Evolutionary conservation across 495 filamentous ascomycete species (phyloP).

Genomic region (Cetradonia linearis): DNA sequence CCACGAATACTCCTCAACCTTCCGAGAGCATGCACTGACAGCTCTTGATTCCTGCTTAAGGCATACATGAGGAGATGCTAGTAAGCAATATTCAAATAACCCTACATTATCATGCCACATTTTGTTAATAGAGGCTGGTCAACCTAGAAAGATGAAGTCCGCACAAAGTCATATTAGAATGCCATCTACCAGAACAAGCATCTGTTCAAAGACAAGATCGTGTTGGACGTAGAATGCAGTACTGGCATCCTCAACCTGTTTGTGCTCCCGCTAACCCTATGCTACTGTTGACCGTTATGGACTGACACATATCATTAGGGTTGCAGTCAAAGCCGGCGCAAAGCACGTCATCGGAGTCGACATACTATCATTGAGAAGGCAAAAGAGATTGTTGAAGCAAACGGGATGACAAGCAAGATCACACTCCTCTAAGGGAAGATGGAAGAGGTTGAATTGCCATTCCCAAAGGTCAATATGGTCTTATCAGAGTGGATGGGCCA

Average conservation of each 20-base stretch:
- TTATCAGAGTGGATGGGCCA: constrained; percentile 99
- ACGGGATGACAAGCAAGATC: constrained; percentile 74
- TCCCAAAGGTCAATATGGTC: constrained; percentile 90
- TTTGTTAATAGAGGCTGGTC: constrained; percentile 9
- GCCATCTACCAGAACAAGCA: constrained; percentile 92
- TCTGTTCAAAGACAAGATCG: constrained; percentile 96
- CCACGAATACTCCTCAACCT: constrained; percentile 13
- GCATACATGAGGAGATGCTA: constrained; percentile 97
- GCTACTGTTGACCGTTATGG: neutral
- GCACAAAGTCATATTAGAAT: constrained; percentile 90
- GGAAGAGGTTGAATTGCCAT: constrained; percentile 86
- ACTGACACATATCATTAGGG: constrained; percentile 46
- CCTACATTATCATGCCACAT: neutral
- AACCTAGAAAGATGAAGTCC: constrained; percentile 89
- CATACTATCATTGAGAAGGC: constrained; percentile 96
- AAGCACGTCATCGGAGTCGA: constrained; percentile 94
- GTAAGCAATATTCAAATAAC: constrained; percentile 43
- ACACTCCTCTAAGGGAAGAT: constrained; percentile 90
- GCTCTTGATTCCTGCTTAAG: constrained; percentile 35
- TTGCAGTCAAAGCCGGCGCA: constrained; percentile 87
- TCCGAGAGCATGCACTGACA: constrained; percentile 21
- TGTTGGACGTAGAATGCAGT: constrained; percentile 96
- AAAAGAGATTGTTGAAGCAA: constrained; percentile 75
- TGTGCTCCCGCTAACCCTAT: neutral
- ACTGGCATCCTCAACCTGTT: constrained; percentile 82